Base-by-base conservation (phyloP, 768 basidiomycete genomes). In the Epithele typhae region DNA sequence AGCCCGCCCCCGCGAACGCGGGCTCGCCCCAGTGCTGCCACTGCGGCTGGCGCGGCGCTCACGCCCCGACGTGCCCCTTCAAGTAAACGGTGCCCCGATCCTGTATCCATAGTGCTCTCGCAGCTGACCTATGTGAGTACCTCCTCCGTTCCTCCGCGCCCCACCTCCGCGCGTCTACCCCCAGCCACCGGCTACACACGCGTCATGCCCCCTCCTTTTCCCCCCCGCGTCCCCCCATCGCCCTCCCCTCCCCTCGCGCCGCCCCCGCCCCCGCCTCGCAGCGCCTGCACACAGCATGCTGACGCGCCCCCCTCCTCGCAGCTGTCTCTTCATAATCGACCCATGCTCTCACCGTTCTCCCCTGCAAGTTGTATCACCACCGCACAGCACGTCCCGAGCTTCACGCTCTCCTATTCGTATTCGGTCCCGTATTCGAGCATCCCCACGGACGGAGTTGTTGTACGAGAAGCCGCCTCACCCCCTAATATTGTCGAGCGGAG, bases 1-100 rank as follows among this genome's bases (percentile, higher is more conserved):
- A 64, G 49, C 44, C 54, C 50, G 51, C 66, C 40, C 60, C 67
- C 27, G 61, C 71, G 43, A 68, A 78, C 68, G 69, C 73, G 57
- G 79, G 75, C 69, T 71, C 78, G n/a, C 82, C 85, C 49, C 83
- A 85, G 63, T 87, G 85, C 68, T 85, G 82, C 72, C 82, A 85
- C 62, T 87, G 85, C 53, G 83, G 83, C 55, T 82, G 73, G 72
- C 79, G 84, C 56, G 83, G 82, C 32, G 60, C 69, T 14, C 74
- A 76, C 53, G 62, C 78, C 22, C 76, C 79, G 27, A 72, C 68
- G 59, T 86, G 84, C 71, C 82, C 82, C 35, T 83, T 84, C 79
- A 77, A 71, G 60, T 78, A 64, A 71, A 52, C 60, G n/a, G 60
- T 30, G 46, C 49, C n/a, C 40, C 40, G 27, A n/a, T n/a, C 37